These are phyloP conservation scores for Paraglomus brasilianum DNA, from an alignment of 192 early-diverging fungal genomes.

Conservation along the genomic window DNA sequence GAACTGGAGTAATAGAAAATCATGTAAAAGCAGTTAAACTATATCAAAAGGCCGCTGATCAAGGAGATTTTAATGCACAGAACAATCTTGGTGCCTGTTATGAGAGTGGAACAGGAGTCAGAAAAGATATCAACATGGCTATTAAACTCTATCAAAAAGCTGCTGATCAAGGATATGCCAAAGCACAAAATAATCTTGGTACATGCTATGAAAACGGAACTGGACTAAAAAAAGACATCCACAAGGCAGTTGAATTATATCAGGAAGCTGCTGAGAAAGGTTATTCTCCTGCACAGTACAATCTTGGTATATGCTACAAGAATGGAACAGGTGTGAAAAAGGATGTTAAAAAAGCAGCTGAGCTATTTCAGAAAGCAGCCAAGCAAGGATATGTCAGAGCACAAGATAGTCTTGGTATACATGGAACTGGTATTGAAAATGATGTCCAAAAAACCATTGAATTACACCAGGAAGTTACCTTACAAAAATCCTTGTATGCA, in stretches of 20 bases:
- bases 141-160: conserved; percentile 58
- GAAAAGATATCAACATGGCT: conserved; percentile 43
- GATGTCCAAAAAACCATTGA: conserved; percentile 49
- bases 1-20: conserved; percentile 53
- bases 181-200: conserved; percentile 62
- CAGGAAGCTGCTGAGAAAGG: conserved; percentile 49
- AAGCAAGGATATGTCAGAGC: conserved; percentile 60
- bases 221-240: conserved; percentile 64
- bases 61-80: conserved; percentile 68
- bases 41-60: conserved; percentile 59
- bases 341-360: conserved; percentile 45
- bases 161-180: conserved; percentile 48
- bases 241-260: conserved; percentile 63
- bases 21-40: conserved; percentile 53
- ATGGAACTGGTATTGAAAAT: conserved; percentile 56
- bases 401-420: conserved; percentile 49
- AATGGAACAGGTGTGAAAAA: conserved; percentile 48
- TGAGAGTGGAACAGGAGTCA: conserved; percentile 66
- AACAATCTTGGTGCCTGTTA: conserved; percentile 72
- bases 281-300: conserved; percentile 63
- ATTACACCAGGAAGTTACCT: conserved; percentile 65
- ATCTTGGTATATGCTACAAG: conserved; percentile 57
- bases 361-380: conserved; percentile 64
- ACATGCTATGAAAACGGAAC: conserved; percentile 80
- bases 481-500: conserved; percentile 69